Conservation (phyloP, 192 early-diverging fungal genomes). For the Entomortierella parvispora region DNA sequence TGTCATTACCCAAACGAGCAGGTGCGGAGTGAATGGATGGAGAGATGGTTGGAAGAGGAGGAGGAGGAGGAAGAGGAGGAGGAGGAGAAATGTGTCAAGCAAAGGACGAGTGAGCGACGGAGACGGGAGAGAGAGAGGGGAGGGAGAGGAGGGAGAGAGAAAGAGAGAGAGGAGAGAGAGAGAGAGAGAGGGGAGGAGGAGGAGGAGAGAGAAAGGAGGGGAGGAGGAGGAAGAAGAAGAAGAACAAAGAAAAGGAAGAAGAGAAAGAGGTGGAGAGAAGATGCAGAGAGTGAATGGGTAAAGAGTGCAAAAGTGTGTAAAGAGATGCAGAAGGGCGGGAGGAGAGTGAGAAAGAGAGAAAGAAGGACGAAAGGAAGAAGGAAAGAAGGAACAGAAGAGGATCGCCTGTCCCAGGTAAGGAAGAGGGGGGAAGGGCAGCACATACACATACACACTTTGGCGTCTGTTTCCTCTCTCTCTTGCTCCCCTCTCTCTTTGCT, state of each 20-base stretch:
- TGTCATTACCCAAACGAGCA: too few relatives aligned
- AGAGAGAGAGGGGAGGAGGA: background rate
- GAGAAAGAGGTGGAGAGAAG: background rate
- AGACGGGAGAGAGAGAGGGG: background rate
- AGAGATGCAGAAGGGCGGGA: background rate
- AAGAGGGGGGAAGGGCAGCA: too few relatives aligned
- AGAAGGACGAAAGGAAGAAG: background rate
- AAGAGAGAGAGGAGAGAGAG: background rate
- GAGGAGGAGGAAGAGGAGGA: too few relatives aligned
- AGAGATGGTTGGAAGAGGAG: too few relatives aligned
- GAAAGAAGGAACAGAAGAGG: background rate
- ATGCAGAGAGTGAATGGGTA: background rate
- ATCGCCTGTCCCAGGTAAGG: too few relatives aligned
- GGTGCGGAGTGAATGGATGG: background rate
- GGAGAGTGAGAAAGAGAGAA: background rate
- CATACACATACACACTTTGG: too few relatives aligned
- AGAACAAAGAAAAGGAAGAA: background rate
- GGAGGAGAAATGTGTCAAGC: too few relatives aligned
- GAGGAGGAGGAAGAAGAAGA: conserved; percentile 1
- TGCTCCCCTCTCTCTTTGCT: too few relatives aligned
- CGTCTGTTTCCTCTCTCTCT: too few relatives aligned
- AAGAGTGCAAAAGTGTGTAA: background rate
- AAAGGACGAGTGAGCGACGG: background rate
- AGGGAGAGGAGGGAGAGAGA: conserved; percentile 2
- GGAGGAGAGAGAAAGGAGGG: background rate